These are phyloP conservation scores for Botrytis tulipae DNA, from an alignment of 2,329 filamentous ascomycete genomes.

Conservation along the genomic window DNA sequence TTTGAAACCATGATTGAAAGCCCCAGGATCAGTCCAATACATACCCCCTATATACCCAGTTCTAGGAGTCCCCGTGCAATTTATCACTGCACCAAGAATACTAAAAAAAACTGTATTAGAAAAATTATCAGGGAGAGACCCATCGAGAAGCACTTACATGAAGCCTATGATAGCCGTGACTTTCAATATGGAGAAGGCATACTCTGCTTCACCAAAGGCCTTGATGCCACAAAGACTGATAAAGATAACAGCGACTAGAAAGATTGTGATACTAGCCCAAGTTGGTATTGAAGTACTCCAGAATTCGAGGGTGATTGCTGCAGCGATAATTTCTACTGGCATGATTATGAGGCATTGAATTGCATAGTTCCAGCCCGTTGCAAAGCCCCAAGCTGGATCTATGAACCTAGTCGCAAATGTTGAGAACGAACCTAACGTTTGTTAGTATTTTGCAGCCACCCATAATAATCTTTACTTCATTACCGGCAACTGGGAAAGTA, in stretches of 20 bases:
- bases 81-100: constrained; percentile 81
- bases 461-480: neutral
- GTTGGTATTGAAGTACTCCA: constrained; percentile 72
- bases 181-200: constrained; percentile 84
- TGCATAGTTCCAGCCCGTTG: constrained; percentile 94
- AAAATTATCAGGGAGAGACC: neutral
- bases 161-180: constrained; percentile 84
- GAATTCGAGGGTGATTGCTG: constrained; percentile 77
- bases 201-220: constrained; percentile 87
- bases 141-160: constrained; percentile 56
- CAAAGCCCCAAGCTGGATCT: constrained; percentile 94
- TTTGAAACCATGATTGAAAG: constrained; percentile 80
- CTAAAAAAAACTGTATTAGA: constrained; percentile 44
- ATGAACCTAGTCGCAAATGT: constrained; percentile 89
- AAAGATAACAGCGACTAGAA: constrained; percentile 68
- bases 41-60: constrained; percentile 77
- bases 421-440: constrained; percentile 63
- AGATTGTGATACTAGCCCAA: constrained; percentile 84
- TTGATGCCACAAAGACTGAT: constrained; percentile 90
- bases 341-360: constrained; percentile 82
- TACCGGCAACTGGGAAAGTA: constrained; percentile 85
- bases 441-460: neutral
- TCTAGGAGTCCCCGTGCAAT: constrained; percentile 74
- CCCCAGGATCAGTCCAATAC: constrained; percentile 76
- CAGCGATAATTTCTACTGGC: constrained; percentile 83